A percentile compares a stretch with the other conserved stretches of the same genome.
phyloP scores from a whole-genome alignment of 2,329 filamentous ascomycete genomes.

The Phoma sp. region DNA sequence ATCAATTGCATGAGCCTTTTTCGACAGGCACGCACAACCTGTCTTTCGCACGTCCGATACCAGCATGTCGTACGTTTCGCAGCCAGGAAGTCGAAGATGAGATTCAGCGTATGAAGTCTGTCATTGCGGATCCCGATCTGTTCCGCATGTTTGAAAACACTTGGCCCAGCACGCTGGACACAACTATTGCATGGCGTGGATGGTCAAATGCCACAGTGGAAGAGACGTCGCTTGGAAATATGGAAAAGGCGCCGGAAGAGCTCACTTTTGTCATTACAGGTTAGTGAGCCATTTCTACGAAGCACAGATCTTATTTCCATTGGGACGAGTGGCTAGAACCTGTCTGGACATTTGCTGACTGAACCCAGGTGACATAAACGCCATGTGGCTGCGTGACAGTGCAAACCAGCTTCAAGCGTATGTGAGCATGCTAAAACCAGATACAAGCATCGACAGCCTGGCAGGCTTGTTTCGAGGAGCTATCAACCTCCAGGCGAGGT shows the following conservation, averaged over 20 bases:
- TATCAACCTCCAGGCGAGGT: slow-evolving; percentile 74
- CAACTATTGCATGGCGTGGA: slow-evolving; percentile 72
- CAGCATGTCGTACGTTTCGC: slow-evolving; percentile 54
- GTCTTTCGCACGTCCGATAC: slow-evolving; percentile 52
- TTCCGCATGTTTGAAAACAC: slow-evolving; percentile 73
- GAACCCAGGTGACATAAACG: slow-evolving; percentile 58
- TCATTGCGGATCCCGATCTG: slow-evolving; percentile 63
- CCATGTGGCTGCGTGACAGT: slow-evolving; percentile 61
- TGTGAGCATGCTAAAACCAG: slow-evolving; percentile 61
- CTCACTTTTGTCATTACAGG: slow-evolving; percentile 62
- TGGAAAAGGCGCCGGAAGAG: slow-evolving; percentile 59
- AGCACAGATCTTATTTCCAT: no score
- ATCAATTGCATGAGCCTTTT: slow-evolving; percentile 49
- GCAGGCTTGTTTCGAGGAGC: slow-evolving; percentile 71
- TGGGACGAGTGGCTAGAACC: no score
- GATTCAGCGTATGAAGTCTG: slow-evolving; percentile 40
- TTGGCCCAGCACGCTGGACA: slow-evolving; percentile 79
- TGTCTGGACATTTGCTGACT: background rate
- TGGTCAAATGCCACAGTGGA: slow-evolving; percentile 54
- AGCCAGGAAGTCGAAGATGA: slow-evolving; percentile 50
- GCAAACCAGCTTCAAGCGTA: slow-evolving; percentile 77
- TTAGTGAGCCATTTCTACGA: background rate
- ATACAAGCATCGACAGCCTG: slow-evolving; percentile 55
- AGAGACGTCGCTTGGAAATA: slow-evolving; percentile 3
- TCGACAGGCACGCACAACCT: slow-evolving; percentile 51